Evolutionary conservation across 139 green algal species (phyloP).

Genomic region (Nannochloris sp.): DNA sequence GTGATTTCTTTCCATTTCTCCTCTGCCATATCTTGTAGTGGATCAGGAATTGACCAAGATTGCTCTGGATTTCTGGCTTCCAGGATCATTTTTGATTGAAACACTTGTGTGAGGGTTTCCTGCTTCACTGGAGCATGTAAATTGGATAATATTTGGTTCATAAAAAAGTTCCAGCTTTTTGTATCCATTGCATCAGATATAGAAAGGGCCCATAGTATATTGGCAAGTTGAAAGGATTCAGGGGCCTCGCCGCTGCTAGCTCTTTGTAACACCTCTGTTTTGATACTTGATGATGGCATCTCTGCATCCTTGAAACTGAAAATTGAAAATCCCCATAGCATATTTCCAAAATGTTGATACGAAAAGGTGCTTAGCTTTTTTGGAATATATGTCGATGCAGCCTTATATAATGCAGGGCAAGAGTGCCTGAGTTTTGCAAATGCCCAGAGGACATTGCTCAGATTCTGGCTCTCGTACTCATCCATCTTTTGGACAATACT

Average conservation of each 20-base stretch:
- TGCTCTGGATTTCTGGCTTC: neutral
- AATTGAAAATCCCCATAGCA: constrained; percentile 33
- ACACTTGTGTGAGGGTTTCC: constrained; percentile 6
- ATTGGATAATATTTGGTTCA: neutral
- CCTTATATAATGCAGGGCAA: constrained; percentile 29
- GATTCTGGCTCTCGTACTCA: constrained; percentile 42
- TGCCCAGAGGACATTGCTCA: constrained; percentile 42
- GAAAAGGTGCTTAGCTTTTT: constrained; percentile 21
- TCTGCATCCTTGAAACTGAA: constrained; percentile 12
- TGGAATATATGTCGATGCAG: constrained; percentile 6
- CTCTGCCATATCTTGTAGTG: neutral
- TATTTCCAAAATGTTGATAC: constrained; percentile 43
- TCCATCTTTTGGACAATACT: constrained; percentile 23
- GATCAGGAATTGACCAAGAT: neutral
- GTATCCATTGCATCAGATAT: constrained; percentile 29
- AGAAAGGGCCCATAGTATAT: constrained; percentile 46
- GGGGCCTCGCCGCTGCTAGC: constrained; percentile 12
- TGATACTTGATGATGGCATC: constrained; percentile 4
- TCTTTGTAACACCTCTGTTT: constrained; percentile 15
- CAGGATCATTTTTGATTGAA: constrained; percentile 7
- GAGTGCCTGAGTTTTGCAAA: constrained; percentile 36
- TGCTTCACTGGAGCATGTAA: neutral
- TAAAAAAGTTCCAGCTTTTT: constrained; percentile 6
- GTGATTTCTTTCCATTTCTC: neutral
- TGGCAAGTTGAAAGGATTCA: constrained; percentile 44